Evolutionary conservation across 2,329 filamentous ascomycete genomes (phyloP).

Genomic region (Plectosphaerella cucumerina): DNA sequence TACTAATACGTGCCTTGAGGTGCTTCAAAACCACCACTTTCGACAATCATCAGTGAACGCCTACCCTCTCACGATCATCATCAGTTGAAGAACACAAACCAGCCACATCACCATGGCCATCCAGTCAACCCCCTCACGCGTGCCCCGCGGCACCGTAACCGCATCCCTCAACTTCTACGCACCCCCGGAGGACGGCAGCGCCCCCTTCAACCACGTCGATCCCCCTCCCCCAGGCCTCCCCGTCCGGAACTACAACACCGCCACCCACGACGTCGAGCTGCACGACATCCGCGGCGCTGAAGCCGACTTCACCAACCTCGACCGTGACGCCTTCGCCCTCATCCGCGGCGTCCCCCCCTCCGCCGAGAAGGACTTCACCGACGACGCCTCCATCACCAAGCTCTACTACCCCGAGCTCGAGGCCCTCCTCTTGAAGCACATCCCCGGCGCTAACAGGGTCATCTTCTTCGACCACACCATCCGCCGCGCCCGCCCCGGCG

Average conservation of each 20-base stretch:
- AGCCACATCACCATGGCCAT: constrained; percentile 33
- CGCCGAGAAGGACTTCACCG: constrained; percentile 56
- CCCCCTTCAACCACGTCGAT: constrained; percentile 66
- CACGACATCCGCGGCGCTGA: constrained; percentile 72
- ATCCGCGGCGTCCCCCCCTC: constrained; percentile 54
- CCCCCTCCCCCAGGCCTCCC: constrained; percentile 55
- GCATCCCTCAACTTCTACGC: constrained; percentile 63
- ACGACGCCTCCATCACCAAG: constrained; percentile 63
- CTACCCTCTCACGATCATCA: no score
- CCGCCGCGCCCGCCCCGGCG: constrained; percentile 57
- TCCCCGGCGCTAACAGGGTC: constrained; percentile 63
- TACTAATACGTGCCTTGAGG: no score
- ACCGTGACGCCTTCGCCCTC: constrained; percentile 71
- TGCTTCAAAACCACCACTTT: no score
- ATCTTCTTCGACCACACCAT: constrained; percentile 87
- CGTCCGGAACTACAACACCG: constrained; percentile 59
- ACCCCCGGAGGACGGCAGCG: constrained; percentile 53
- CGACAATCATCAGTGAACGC: no score
- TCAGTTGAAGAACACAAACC: no score
- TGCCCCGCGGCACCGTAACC: constrained; percentile 56
- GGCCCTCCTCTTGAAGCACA: constrained; percentile 59
- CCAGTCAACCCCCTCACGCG: constrained; percentile 19
- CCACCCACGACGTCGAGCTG: constrained; percentile 51
- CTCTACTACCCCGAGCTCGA: constrained; percentile 87
- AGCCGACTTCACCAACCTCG: constrained; percentile 57